Percentiles rank a stretch among this genome's conserved stretches.
Evolutionary conservation across 2,329 filamentous ascomycete species (phyloP).

Genomic region (Fragosphaeria purpurea): DNA sequence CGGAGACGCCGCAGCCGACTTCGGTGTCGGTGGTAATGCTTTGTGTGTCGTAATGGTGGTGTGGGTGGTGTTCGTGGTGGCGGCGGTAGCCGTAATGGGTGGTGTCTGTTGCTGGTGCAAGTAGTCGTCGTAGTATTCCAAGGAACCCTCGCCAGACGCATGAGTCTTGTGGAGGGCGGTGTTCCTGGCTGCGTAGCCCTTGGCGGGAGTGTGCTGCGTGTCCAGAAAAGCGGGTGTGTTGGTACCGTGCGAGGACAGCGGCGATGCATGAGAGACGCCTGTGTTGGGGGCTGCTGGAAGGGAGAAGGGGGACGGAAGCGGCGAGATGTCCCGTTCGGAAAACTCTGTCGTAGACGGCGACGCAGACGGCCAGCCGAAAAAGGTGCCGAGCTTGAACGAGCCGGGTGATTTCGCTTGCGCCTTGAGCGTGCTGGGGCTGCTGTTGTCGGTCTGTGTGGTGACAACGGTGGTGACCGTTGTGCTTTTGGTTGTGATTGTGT

Average conservation of each 20-base stretch:
- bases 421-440: conserved; percentile 13
- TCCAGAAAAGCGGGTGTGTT: conserved; percentile 21
- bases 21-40: neutral
- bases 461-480: neutral
- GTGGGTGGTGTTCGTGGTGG: conserved; percentile 17
- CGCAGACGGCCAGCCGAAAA: conserved; percentile 44
- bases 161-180: conserved; percentile 16
- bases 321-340: conserved; percentile 37
- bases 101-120: conserved; percentile 32
- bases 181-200: neutral
- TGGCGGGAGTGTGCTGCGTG: neutral
- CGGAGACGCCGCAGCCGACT: conserved; percentile 28
- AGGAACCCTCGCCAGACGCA: conserved; percentile 30
- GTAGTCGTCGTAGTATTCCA: conserved; percentile 42
- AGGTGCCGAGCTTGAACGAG: conserved; percentile 37
- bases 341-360: conserved; percentile 38
- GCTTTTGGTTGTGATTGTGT: conserved; percentile 9
- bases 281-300: conserved; percentile 23
- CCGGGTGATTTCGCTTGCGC: conserved; percentile 41
- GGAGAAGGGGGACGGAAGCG: conserved; percentile 42
- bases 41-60: conserved; percentile 6
- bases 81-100: conserved; percentile 19
- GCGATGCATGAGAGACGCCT: conserved; percentile 31
- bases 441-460: neutral
- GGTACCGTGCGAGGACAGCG: conserved; percentile 24